Conservation (phyloP, 805 yeast genomes). For the Brettanomyces nanus region DNA sequence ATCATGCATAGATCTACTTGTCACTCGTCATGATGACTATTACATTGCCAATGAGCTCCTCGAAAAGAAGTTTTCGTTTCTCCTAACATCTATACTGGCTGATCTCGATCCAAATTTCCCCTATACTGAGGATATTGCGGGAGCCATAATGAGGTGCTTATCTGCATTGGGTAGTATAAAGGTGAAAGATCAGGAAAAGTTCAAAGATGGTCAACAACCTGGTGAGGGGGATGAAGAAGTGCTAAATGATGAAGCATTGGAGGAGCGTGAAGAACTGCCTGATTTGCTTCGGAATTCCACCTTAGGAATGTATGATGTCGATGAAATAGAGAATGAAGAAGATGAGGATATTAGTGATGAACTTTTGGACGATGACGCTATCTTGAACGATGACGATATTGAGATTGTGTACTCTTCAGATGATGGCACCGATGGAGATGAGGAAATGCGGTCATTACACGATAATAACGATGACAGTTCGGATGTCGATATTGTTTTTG, state of each 20-base stretch:
- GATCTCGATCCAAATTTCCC: constrained; percentile 71
- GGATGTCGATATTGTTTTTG: constrained; percentile 22
- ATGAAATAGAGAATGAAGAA: constrained; percentile 40
- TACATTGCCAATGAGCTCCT: constrained; percentile 57
- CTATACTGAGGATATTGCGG: constrained; percentile 49
- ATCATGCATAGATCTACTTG: constrained; percentile 31
- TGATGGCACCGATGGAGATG: constrained; percentile 17
- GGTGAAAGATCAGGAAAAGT: constrained; percentile 45
- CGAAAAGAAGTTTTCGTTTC: constrained; percentile 55
- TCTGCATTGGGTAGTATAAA: constrained; percentile 50
- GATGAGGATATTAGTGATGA: constrained; percentile 24
- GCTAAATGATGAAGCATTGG: constrained; percentile 55
- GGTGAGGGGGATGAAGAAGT: constrained; percentile 46
- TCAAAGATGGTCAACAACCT: constrained; percentile 32
- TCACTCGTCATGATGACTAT: constrained; percentile 52
- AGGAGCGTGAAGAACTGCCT: constrained; percentile 62
- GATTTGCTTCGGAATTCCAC: constrained; percentile 84
- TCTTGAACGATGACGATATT: constrained; percentile 24
- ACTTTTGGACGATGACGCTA: constrained; percentile 14
- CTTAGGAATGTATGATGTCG: constrained; percentile 87
- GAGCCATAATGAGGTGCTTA: constrained; percentile 50
- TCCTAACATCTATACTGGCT: constrained; percentile 53
- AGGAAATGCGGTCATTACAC: constrained; percentile 13
- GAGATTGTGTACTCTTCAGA: constrained; percentile 24
- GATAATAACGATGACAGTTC: constrained; percentile 8